Conservation (phyloP, 495 filamentous ascomycete genomes). For the Penicillium psychrofluorescens region DNA sequence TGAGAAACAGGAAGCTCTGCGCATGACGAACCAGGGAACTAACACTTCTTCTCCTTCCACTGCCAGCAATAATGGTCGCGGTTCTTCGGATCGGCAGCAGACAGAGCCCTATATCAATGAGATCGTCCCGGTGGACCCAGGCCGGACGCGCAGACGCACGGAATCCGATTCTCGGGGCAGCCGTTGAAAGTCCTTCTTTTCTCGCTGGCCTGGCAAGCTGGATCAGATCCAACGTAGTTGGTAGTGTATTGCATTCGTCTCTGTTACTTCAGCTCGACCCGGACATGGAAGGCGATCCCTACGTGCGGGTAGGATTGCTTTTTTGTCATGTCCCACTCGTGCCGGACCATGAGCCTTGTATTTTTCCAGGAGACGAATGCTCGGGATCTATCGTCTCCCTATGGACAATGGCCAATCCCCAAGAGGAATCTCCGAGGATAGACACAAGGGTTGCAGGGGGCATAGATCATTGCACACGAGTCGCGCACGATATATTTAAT, state of each 20-base stretch:
- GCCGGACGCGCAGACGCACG: constrained; percentile 24
- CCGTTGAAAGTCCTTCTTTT: constrained; percentile 12
- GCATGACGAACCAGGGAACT: constrained; percentile 32
- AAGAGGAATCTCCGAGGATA: too few species aligned
- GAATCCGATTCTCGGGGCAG: constrained; percentile 23
- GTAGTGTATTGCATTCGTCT: not conserved
- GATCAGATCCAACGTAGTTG: not conserved
- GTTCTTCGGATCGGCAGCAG: constrained; percentile 8
- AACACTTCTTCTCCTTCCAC: not conserved
- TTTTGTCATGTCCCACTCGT: too few species aligned
- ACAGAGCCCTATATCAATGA: constrained; percentile 45
- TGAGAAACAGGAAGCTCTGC: constrained; percentile 42
- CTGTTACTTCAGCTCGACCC: not conserved
- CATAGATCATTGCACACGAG: too few species aligned
- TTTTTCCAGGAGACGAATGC: too few species aligned
- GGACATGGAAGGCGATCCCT: too few species aligned
- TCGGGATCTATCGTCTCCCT: too few species aligned
- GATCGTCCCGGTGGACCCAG: constrained; percentile 34
- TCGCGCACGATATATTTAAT: too few species aligned
- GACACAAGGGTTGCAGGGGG: too few species aligned
- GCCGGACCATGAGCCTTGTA: too few species aligned
- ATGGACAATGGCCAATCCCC: too few species aligned
- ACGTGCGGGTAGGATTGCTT: too few species aligned
- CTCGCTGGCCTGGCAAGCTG: not conserved
- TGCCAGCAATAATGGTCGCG: constrained; percentile 5